Evolutionary conservation across 2,329 filamentous ascomycete genomes (phyloP).

Genomic region (Rhynchosporium secalis): DNA sequence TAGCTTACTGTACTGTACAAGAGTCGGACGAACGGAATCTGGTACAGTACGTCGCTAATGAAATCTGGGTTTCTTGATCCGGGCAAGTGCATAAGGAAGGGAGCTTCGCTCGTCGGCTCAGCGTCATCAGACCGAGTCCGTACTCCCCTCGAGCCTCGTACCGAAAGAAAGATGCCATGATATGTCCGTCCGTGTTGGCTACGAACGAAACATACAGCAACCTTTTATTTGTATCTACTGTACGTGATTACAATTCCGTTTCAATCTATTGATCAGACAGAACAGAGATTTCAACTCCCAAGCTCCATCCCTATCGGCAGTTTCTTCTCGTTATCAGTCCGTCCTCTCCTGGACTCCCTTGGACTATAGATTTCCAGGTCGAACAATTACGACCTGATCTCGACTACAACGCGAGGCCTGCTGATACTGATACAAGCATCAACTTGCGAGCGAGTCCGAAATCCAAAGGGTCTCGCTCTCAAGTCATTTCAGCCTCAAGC

Average conservation of each 20-base stretch:
- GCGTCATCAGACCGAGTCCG: slow-evolving; percentile 8
- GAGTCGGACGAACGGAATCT: neutral
- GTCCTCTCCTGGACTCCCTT: too few species aligned
- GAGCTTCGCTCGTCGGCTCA: neutral
- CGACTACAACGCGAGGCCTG: neutral
- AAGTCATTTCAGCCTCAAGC: neutral
- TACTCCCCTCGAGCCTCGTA: neutral
- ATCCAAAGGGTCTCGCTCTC: neutral
- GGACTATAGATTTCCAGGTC: neutral
- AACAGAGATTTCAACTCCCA: too few species aligned
- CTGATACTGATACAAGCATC: neutral
- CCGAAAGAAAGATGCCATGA: neutral
- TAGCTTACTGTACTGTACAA: too few species aligned
- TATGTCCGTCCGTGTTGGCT: neutral
- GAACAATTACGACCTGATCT: neutral
- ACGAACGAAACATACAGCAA: too few species aligned
- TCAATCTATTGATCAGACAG: too few species aligned
- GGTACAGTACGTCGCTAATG: neutral
- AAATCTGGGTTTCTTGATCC: neutral
- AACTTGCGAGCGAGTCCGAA: neutral
- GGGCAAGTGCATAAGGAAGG: neutral
- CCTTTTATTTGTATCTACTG: too few species aligned
- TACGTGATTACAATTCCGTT: too few species aligned
- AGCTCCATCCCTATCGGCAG: too few species aligned
- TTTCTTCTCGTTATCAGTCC: too few species aligned